Percentiles rank a stretch among this genome's conserved stretches.
phyloP scores from a whole-genome alignment of 2,329 filamentous ascomycete species.

The Ramichloridium luteum region DNA sequence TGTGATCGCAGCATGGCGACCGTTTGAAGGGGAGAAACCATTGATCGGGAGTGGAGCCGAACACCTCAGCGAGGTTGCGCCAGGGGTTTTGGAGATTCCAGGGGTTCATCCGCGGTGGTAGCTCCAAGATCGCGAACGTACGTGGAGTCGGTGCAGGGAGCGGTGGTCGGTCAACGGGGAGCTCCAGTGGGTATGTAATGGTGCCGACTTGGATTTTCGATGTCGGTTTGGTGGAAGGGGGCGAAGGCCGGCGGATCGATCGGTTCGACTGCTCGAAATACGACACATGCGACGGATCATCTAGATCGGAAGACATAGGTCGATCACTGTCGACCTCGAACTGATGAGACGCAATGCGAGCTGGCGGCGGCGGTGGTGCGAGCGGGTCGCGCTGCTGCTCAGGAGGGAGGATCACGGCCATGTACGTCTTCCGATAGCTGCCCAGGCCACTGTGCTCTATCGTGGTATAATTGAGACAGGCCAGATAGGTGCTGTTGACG shows the following conservation, averaged over 20 bases:
- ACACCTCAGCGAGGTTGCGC: slow-evolving; percentile 64
- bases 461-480: slow-evolving; percentile 65
- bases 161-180: slow-evolving; percentile 23
- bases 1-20: slow-evolving; percentile 61
- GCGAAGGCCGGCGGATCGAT: slow-evolving; percentile 7
- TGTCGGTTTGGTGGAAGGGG: slow-evolving; percentile 4
- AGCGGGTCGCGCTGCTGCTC: slow-evolving; percentile 17
- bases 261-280: slow-evolving; percentile 19
- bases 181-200: slow-evolving; percentile 47
- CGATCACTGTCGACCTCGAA: slow-evolving; percentile 14
- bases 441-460: slow-evolving; percentile 61
- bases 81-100: slow-evolving; percentile 59
- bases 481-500: slow-evolving; percentile 55
- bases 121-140: slow-evolving; percentile 69
- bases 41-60: slow-evolving; percentile 59
- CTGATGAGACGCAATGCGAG: slow-evolving; percentile 3
- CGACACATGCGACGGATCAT: slow-evolving; percentile 20
- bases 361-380: slow-evolving; percentile 12
- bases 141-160: slow-evolving; percentile 29
- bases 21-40: slow-evolving; percentile 69
- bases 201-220: slow-evolving; percentile 28
- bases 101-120: slow-evolving; percentile 64
- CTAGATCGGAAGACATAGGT: slow-evolving; percentile 24
- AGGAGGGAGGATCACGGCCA: slow-evolving; percentile 61
- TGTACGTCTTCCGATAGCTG: slow-evolving; percentile 45